These are phyloP conservation scores for Podospora australis DNA, from an alignment of 495 filamentous ascomycete species.

Conservation along the genomic window DNA sequence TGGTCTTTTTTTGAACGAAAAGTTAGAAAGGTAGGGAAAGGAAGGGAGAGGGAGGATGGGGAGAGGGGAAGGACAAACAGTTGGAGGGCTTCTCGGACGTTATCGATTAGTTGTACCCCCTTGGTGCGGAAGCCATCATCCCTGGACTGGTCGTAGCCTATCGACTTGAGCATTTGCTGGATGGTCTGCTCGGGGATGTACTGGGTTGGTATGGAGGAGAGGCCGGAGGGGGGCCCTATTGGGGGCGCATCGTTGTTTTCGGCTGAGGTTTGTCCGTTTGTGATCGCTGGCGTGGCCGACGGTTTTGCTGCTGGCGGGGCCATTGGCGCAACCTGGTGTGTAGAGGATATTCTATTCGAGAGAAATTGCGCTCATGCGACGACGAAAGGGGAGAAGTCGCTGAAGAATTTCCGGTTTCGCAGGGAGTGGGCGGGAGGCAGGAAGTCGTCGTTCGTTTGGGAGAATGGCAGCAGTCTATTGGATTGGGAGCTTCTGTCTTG, in stretches of 20 bases:
- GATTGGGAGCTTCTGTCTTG: too few relatives aligned
- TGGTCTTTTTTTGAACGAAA: constrained; percentile 43
- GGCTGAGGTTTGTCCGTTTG: constrained; percentile 8
- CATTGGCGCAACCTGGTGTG: constrained; percentile 6
- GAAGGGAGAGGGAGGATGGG: not conserved
- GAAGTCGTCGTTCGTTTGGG: too few relatives aligned
- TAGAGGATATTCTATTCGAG: not conserved
- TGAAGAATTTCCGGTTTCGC: too few relatives aligned
- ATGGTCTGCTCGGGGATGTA: constrained; percentile 35
- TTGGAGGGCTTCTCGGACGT: constrained; percentile 61
- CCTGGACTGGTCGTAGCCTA: constrained; percentile 32
- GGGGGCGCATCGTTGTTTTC: constrained; percentile 6
- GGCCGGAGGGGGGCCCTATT: constrained; percentile 34
- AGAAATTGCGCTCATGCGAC: not conserved
- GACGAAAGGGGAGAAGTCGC: too few relatives aligned
- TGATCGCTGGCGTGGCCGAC: constrained; percentile 3
- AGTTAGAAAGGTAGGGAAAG: not conserved
- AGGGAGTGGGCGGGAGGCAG: too few relatives aligned
- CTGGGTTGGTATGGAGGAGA: constrained; percentile 33
- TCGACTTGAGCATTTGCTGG: constrained; percentile 31
- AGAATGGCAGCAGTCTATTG: too few relatives aligned
- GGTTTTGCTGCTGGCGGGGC: constrained; percentile 17
- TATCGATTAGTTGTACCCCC: constrained; percentile 76
- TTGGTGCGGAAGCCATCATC: constrained; percentile 68
- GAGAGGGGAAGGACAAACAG: too few relatives aligned